A percentile compares a stretch with the other conserved stretches of the same genome.
phyloP scores from a whole-genome alignment of 495 filamentous ascomycete species.

The Lepraria neglecta region DNA sequence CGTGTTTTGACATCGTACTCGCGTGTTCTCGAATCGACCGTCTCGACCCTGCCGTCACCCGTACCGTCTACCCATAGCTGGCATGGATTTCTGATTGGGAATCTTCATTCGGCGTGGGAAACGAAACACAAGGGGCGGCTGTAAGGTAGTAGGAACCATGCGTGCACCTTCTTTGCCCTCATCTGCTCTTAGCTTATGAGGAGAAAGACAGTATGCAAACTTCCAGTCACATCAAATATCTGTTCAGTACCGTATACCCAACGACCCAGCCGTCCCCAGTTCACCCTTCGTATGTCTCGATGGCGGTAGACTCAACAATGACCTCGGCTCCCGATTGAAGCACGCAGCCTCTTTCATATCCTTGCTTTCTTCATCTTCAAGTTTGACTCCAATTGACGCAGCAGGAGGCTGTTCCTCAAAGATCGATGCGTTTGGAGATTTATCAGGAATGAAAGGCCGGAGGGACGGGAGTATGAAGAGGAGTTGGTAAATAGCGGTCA shows the following conservation, averaged over 20 bases:
- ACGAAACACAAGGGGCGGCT: no score
- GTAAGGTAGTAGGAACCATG: no score
- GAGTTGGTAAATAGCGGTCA: conserved; percentile 17
- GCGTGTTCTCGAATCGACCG: no score
- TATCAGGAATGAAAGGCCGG: conserved; percentile 11
- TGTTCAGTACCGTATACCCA: background rate
- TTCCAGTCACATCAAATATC: background rate
- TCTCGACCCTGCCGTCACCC: no score
- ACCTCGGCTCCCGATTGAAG: conserved; percentile 15
- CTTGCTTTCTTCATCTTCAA: background rate
- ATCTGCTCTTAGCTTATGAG: background rate
- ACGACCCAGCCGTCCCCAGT: background rate
- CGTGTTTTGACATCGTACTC: no score
- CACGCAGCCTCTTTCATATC: conserved; percentile 11
- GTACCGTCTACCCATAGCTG: no score
- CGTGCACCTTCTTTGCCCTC: background rate
- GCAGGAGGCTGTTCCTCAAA: background rate
- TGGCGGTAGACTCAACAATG: conserved; percentile 6
- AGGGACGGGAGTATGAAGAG: conserved; percentile 11
- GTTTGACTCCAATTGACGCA: background rate
- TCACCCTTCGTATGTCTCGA: conserved; percentile 5
- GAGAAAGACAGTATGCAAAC: background rate
- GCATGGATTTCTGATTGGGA: no score
- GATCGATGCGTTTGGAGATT: background rate
- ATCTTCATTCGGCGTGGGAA: no score